Conservation (phyloP, 78 protist genomes). For the Anaeramoeba ignava region DNA sequence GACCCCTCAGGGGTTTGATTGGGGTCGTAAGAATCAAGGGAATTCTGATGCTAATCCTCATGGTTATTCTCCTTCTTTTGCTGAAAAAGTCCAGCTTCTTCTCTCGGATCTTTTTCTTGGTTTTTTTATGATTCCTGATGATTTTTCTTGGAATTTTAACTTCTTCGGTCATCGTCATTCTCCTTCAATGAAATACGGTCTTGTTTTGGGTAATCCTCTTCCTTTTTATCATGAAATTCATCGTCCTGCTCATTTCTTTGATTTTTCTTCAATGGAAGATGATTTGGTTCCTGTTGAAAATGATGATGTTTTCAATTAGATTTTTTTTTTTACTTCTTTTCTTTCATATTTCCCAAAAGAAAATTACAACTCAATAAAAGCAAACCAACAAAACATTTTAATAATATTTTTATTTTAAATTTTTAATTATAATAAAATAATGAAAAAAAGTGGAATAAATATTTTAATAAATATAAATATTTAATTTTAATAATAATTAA, state of each 20-base stretch:
- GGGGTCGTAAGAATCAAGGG: slow-evolving; percentile 83
- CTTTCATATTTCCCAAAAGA: neutral
- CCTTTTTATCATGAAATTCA: slow-evolving; percentile 91
- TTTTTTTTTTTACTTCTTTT: neutral
- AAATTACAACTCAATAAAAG: neutral
- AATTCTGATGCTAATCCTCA: slow-evolving; percentile 35
- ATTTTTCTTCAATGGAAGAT: slow-evolving; percentile 39
- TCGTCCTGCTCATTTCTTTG: slow-evolving; percentile 85
- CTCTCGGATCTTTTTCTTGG: slow-evolving; percentile 81
- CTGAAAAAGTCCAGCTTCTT: slow-evolving; percentile 85
- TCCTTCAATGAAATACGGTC: slow-evolving; percentile 68
- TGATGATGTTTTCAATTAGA: slow-evolving; percentile 18
- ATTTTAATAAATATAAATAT: neutral
- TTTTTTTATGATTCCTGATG: slow-evolving; percentile 92
- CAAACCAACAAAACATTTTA: neutral
- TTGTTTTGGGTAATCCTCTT: slow-evolving; percentile 80
- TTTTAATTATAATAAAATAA: neutral
- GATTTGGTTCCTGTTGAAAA: slow-evolving; percentile 20
- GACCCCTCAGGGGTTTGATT: slow-evolving; percentile 81
- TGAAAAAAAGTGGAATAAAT: too few relatives aligned
- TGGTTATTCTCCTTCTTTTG: slow-evolving; percentile 72
- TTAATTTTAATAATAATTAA: neutral
- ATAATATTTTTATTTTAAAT: neutral
- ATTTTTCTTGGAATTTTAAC: slow-evolving; percentile 92
- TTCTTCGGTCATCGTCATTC: slow-evolving; percentile 79